Percentiles rank a stretch among this genome's conserved stretches.
Evolutionary conservation across 2,329 filamentous ascomycete species (phyloP).

Genomic region (Fusarium falciforme): DNA sequence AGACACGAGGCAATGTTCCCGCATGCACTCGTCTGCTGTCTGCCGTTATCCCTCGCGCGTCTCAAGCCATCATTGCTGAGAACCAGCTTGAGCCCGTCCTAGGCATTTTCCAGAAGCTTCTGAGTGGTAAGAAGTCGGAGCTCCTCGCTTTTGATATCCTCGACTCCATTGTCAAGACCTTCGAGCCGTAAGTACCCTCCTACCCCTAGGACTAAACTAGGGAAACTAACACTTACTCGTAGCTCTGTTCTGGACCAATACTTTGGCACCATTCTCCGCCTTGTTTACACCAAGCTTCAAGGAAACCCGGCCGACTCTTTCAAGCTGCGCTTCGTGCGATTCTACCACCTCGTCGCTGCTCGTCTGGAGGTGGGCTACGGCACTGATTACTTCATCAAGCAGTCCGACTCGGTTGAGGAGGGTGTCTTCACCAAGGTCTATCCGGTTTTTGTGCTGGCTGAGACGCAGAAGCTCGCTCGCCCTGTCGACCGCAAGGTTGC

Average conservation of each 20-base stretch:
- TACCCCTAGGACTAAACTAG: background rate
- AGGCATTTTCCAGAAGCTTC: constrained; percentile 94
- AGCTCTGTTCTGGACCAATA: constrained; percentile 77
- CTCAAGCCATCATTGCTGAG: constrained; percentile 77
- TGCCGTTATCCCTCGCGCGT: constrained; percentile 83
- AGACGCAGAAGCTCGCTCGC: constrained; percentile 87
- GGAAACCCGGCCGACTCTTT: constrained; percentile 78
- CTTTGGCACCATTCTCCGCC: constrained; percentile 81
- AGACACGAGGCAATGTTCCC: constrained; percentile 91
- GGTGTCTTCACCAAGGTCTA: constrained; percentile 88
- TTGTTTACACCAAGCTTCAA: constrained; percentile 84
- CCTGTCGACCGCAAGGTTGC: constrained; percentile 94
- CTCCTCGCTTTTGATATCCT: constrained; percentile 89
- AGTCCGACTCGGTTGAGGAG: constrained; percentile 84
- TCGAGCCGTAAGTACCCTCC: constrained; percentile 71
- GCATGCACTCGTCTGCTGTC: constrained; percentile 87
- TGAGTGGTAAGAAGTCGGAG: constrained; percentile 86
- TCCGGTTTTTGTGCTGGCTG: constrained; percentile 84
- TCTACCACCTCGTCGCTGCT: constrained; percentile 93
- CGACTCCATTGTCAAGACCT: constrained; percentile 79
- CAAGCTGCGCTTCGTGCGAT: constrained; percentile 87
- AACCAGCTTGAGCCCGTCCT: constrained; percentile 89
- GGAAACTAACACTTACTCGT: constrained; percentile 37
- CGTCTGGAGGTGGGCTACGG: constrained; percentile 84
- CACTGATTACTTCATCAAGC: constrained; percentile 88